Evolutionary conservation across 345 rosid species (phyloP).

Genomic region (Erysimum cheiranthoides): DNA sequence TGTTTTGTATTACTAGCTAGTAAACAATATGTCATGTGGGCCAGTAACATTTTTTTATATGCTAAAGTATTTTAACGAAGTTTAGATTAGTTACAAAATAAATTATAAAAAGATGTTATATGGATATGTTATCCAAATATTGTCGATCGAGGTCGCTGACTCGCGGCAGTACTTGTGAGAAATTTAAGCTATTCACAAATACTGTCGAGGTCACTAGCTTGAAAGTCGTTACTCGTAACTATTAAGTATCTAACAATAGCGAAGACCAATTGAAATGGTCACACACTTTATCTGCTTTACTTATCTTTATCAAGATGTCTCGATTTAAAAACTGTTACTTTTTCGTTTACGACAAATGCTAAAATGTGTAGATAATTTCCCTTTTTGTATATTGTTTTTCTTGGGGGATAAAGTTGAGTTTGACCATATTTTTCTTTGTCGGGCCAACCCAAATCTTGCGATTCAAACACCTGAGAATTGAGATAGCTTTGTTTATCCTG

Average conservation of each 20-base stretch:
- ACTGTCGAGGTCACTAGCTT: slow-evolving; percentile 16
- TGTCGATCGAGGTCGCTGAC: background rate
- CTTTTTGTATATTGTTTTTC: slow-evolving; percentile 4
- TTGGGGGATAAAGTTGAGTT: slow-evolving; percentile 24
- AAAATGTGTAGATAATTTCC: slow-evolving; percentile 11
- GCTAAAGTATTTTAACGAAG: background rate
- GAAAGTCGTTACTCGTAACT: background rate
- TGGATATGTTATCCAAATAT: background rate
- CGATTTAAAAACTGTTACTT: background rate
- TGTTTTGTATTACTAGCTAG: background rate
- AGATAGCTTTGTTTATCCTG: slow-evolving; percentile 34
- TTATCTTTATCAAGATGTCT: background rate
- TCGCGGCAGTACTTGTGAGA: background rate
- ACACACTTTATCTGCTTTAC: background rate
- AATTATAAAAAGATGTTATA: background rate
- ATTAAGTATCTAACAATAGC: background rate
- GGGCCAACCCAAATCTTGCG: slow-evolving; percentile 15
- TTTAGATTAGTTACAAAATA: background rate
- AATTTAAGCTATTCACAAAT: slow-evolving; percentile 1
- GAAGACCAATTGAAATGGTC: slow-evolving; percentile 22
- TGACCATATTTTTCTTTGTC: slow-evolving; percentile 38
- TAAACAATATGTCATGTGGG: background rate
- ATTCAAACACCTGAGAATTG: slow-evolving; percentile 32
- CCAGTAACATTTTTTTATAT: background rate
- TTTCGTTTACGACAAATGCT: background rate